Conservation (phyloP, 2,329 filamentous ascomycete species). For the Knufia petricola region DNA sequence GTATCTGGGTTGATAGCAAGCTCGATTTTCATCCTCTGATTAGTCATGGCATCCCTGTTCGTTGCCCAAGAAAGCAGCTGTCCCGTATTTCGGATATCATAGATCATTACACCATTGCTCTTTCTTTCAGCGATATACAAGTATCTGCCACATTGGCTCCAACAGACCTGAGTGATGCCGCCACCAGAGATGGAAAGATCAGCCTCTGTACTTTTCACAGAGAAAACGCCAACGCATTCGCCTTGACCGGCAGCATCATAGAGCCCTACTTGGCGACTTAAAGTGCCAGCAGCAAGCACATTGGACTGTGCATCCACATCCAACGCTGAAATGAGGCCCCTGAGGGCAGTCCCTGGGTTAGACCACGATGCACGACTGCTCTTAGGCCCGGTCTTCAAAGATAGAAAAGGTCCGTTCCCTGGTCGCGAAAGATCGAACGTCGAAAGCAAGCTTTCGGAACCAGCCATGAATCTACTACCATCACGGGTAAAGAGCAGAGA, state of each 20-base stretch:
- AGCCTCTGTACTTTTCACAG: constrained; percentile 32
- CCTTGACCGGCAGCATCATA: constrained; percentile 44
- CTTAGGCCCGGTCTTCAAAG: constrained; percentile 39
- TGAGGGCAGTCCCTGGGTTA: constrained; percentile 34
- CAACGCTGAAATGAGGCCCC: constrained; percentile 47
- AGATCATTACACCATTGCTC: constrained; percentile 47
- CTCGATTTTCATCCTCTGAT: constrained; percentile 49
- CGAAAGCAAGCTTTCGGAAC: constrained; percentile 44
- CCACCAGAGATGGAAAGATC: constrained; percentile 36
- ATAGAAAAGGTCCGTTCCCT: constrained; percentile 38
- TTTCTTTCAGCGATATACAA: constrained; percentile 49
- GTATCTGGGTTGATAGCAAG: constrained; percentile 30
- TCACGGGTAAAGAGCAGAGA: constrained; percentile 44
- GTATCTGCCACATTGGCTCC: constrained; percentile 50
- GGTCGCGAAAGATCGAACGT: constrained; percentile 46
- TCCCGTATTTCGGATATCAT: constrained; percentile 48
- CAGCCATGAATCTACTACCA: constrained; percentile 47
- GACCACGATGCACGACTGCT: constrained; percentile 10
- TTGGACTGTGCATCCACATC: constrained; percentile 34
- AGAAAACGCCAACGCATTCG: constrained; percentile 43
- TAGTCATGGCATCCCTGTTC: constrained; percentile 38
- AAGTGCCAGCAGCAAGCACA: constrained; percentile 49
- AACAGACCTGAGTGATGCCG: constrained; percentile 48
- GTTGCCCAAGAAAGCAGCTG: constrained; percentile 42
- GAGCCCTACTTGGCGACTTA: constrained; percentile 46